Base-by-base conservation (phyloP, 805 yeast genomes). In the Candida cerambycidarum region DNA sequence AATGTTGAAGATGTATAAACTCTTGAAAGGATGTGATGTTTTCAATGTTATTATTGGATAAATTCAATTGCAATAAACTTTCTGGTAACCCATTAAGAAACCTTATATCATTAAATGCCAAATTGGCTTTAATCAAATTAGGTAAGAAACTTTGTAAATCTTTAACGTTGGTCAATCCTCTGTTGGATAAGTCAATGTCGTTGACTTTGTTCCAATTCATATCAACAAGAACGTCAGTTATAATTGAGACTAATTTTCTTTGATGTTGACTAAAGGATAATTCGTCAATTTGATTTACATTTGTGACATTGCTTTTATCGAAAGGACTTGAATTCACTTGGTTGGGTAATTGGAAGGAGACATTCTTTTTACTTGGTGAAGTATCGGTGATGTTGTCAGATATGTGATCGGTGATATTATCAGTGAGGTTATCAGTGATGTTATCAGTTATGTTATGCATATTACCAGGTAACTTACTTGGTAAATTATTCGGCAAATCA, bases 231-330 rank as follows among this genome's bases (percentile, higher is more conserved):
- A 57, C 51, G 28, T 71, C 73, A 1, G 77, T 75, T 19, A 78
- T 67, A 2, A 73, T 65, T 5, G 76, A 60, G 3, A 76, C 76
- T 29, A 78, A 53, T 11, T 59, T 59, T 38, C 57, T 65, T 43
- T 69, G 69, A 0, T 77, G 65, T 47, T 75, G 74, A 1, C 79
- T 63, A 50, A 78, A 78, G 3, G 82, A 72, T 3, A 74, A 41
- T 35, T 75, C 74, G 10, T 62, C 60, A 5, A 75, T 41, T 21
- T 70, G 71, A 2, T 78, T 71, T 2, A 67, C 51, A 15, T 63
- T 62, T 0, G 80, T 75, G 2, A 73, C 71, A 39, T 21, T 21
- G 23, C 8, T 8, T 21, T 21, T 21, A 21, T 72, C 66, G 15
- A 33, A 15, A 11, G 53, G 53, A 32, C 53, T 49, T 4, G 46